Conservation (phyloP, 805 yeast genomes). For the Yamadazyma philogaea region DNA sequence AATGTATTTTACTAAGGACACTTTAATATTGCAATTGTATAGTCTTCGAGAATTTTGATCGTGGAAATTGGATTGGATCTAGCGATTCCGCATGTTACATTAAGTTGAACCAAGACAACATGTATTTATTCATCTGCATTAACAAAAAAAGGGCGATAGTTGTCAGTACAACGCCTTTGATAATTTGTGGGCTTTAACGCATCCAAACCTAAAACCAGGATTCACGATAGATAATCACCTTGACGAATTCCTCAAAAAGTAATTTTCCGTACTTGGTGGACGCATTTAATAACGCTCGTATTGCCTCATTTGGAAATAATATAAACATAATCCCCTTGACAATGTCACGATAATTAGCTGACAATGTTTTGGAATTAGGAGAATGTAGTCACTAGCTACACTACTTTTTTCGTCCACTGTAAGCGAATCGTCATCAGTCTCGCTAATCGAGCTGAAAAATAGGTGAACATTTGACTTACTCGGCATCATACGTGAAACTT, state of each 20-base stretch:
- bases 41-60: not conserved
- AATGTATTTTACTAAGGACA: not conserved
- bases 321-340: constrained; percentile 1
- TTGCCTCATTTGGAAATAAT: constrained; percentile 12
- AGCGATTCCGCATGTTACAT: too few species aligned
- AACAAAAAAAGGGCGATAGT: too few species aligned
- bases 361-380: too few species aligned
- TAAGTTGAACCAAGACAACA: too few species aligned
- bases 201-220: too few species aligned
- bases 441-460: not conserved
- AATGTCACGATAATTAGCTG: constrained; percentile 1
- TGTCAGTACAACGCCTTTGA: too few species aligned
- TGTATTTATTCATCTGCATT: too few species aligned
- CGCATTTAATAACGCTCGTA: constrained; percentile 6
- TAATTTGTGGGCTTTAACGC: too few species aligned
- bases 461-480: not conserved
- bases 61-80: too few species aligned
- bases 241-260: too few species aligned
- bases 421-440: not conserved
- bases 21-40: not conserved
- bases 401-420: not conserved
- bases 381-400: not conserved
- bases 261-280: constrained; percentile 1
- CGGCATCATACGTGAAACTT: not conserved
- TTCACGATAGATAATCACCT: too few species aligned